Evolutionary conservation across 768 basidiomycete species (phyloP).

Genomic region (Boletus bicolor): DNA sequence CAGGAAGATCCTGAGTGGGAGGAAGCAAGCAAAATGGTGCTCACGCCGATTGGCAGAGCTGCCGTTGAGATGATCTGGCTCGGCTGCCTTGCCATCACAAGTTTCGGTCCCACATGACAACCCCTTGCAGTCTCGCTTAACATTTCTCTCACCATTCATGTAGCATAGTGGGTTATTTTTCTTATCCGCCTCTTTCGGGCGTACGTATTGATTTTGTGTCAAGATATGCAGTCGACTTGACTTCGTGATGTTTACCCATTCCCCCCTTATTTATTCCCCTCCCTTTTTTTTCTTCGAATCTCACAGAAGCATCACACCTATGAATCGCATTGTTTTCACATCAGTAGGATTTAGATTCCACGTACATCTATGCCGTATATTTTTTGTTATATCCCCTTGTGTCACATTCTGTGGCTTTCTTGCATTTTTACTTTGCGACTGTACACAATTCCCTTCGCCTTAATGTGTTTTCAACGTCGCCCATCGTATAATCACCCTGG

Average conservation of each 20-base stretch:
- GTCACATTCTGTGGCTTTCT: conserved; percentile 9
- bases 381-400: conserved; percentile 10
- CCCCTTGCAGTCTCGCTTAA: background rate
- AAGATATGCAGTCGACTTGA: background rate
- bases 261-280: conserved; percentile 3
- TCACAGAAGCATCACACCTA: conserved; percentile 8
- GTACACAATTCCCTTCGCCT: conserved; percentile 17
- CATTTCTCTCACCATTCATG: background rate
- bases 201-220: background rate
- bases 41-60: conserved; percentile 48
- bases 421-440: conserved; percentile 14
- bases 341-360: conserved; percentile 21
- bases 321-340: conserved; percentile 3
- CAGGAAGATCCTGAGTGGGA: conserved; percentile 32
- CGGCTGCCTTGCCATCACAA: conserved; percentile 49
- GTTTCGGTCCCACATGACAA: conserved; percentile 32
- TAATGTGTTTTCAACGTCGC: conserved; percentile 3
- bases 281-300: background rate
- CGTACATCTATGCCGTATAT: conserved; percentile 17
- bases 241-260: background rate
- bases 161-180: conserved; percentile 12
- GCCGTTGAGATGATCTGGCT: conserved; percentile 55
- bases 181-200: background rate
- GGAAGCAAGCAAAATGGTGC: conserved; percentile 40
- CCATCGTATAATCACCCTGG: conserved; percentile 12